These are phyloP conservation scores for Coniosporium tulheliwenetii DNA, from an alignment of 2,329 filamentous ascomycete species.

Conservation along the genomic window DNA sequence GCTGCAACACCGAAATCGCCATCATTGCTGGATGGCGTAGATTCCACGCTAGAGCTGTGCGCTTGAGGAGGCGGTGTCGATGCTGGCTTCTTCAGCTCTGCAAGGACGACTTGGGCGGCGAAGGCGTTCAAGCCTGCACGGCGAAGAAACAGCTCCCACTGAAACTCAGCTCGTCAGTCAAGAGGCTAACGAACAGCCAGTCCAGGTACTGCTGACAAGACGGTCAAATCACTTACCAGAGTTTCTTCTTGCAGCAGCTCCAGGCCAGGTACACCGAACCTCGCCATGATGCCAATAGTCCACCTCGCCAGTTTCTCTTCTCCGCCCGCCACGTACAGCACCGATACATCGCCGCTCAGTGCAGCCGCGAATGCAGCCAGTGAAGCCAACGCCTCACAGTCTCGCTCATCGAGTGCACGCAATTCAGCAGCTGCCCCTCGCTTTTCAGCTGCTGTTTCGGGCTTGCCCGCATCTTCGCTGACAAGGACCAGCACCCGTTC, in stretches of 20 bases:
- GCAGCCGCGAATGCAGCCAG: conserved; percentile 27
- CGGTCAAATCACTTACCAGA: conserved; percentile 12
- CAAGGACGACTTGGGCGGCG: conserved; percentile 51
- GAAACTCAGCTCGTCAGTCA: not conserved
- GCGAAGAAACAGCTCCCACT: conserved; percentile 53
- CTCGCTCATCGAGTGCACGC: conserved; percentile 11
- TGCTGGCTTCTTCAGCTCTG: conserved; percentile 22
- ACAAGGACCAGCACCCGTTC: conserved; percentile 54
- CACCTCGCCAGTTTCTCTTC: conserved; percentile 21
- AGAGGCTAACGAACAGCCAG: not conserved
- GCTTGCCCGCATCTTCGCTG: conserved; percentile 21
- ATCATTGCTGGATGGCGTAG: conserved; percentile 1
- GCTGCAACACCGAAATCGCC: conserved; percentile 29
- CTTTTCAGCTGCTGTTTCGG: not conserved
- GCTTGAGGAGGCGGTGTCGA: conserved; percentile 1
- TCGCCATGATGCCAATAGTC: conserved; percentile 14
- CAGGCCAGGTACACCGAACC: conserved; percentile 16
- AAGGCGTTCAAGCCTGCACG: conserved; percentile 53
- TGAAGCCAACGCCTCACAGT: conserved; percentile 15
- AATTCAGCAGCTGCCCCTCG: not conserved
- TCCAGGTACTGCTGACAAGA: not conserved
- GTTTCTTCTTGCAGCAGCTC: conserved; percentile 42
- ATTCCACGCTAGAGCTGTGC: conserved; percentile 3
- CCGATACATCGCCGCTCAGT: conserved; percentile 20
- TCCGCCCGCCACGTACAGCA: conserved; percentile 24